Evolutionary conservation across 1,284 basidiomycete genomes (phyloP).

Genomic region (Agaricales sp.): DNA sequence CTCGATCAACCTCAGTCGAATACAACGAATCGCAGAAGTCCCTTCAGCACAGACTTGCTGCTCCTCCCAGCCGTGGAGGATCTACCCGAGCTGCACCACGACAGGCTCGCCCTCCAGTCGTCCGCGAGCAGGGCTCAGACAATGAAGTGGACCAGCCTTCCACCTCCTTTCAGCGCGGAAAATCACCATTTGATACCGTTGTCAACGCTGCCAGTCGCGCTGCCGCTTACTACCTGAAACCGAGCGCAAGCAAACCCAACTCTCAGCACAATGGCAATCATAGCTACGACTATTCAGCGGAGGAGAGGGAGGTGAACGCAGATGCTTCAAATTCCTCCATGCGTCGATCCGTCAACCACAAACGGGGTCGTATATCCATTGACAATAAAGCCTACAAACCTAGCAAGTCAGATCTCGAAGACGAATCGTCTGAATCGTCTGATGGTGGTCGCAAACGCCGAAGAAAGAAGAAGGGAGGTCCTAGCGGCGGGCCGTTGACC

Average conservation of each 20-base stretch:
- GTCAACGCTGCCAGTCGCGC: background rate
- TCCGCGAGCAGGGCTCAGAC: conserved; percentile 24
- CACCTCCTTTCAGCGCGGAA: conserved; percentile 37
- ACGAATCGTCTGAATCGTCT: conserved; percentile 47
- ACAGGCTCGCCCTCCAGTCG: conserved; percentile 2
- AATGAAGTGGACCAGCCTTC: conserved; percentile 28
- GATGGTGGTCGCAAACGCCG: conserved; percentile 42
- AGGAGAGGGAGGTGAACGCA: conserved; percentile 42
- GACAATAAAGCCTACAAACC: conserved; percentile 78
- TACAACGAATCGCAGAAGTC: conserved; percentile 52
- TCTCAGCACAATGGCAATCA: background rate
- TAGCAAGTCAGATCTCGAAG: conserved; percentile 45
- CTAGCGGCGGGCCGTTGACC: conserved; percentile 46
- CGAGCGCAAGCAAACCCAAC: conserved; percentile 15
- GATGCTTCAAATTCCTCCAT: conserved; percentile 24
- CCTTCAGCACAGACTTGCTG: conserved; percentile 40
- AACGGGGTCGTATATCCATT: conserved; percentile 50
- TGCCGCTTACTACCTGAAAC: conserved; percentile 30
- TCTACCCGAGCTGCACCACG: conserved; percentile 16
- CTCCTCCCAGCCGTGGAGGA: conserved; percentile 36
- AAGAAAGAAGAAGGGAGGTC: conserved; percentile 46
- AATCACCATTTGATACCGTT: conserved; percentile 21
- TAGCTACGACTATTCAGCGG: conserved; percentile 13
- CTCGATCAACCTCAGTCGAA: conserved; percentile 67
- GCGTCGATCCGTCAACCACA: conserved; percentile 29